Evolutionary conservation across 73 alveolate genomes (phyloP), one percentile per base, ranked within the genome.

Genomic region (Loxodes magnus): DNA sequence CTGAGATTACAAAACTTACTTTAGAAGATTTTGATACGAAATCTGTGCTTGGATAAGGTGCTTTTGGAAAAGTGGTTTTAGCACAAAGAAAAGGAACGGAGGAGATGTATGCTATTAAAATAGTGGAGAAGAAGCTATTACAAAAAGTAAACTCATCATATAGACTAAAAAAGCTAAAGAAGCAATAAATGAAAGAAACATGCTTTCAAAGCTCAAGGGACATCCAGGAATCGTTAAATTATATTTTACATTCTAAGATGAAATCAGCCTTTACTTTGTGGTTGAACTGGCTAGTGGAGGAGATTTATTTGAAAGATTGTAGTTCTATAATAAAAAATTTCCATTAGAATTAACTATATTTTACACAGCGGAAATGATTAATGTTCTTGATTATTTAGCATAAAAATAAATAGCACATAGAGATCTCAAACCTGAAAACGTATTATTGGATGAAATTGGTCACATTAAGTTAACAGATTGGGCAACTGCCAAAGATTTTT

Each of bases 341-440:
- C 58, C 74, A 25, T 19, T 34, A 10, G 74, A 57, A 21, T 55
- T 77, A 14, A 75, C 79, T 4, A 41, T 60, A 46, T 84, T 79
- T 39, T 65, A 72, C 51, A 42, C 87, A n/a, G 94, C 94, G 0
- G 88, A 82, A 42, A 75, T 81, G n/a, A 74, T 86, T 1, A 70
- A 66, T 48, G 74, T 75, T 16, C 62, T 86, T 36, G 89, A 77
- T 20, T 76, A 69, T 35, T 38, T 86, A 6, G 82, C 57, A 49
- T 56, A 72, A 5, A 65, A 67, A 37, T 77, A 71, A 12, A 63
- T 86, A 10, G 79, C 69, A 20, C 97, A 86, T 67, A 39, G 97
- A 28, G 97, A 86, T 53, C 35, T 86, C 51, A 86, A 86, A 65
- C 97, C 97, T 3, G 85, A 79, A 44, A 86, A 86, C 56, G 43